A percentile compares a stretch with the other conserved stretches of the same genome.
Evolutionary conservation across 106 monocot species (phyloP).

Genomic region (Iris macrosiphon): DNA sequence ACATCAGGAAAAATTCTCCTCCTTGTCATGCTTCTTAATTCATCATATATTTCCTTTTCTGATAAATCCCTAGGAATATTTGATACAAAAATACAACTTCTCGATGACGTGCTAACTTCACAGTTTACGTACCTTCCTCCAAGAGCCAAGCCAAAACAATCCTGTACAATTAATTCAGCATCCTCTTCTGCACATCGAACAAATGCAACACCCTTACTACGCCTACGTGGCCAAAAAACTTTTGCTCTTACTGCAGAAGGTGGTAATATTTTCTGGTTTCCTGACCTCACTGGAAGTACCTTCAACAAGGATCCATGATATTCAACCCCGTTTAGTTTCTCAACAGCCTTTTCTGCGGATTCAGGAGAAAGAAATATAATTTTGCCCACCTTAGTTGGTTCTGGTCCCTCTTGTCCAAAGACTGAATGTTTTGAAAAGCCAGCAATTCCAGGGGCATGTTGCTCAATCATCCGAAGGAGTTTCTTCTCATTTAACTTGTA

Average conservation of each 20-base stretch:
- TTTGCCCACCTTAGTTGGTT: constrained; percentile 63
- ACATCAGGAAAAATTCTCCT: constrained; percentile 45
- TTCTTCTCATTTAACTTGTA: constrained; percentile 51
- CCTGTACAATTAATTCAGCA: constrained; percentile 37
- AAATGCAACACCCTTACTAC: constrained; percentile 74
- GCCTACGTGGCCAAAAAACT: constrained; percentile 74
- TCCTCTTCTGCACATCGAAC: constrained; percentile 43
- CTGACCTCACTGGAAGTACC: constrained; percentile 29
- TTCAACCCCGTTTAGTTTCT: constrained; percentile 42
- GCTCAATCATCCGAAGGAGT: constrained; percentile 47
- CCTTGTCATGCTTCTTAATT: constrained; percentile 29
- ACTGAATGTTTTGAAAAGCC: constrained; percentile 20
- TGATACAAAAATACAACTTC: constrained; percentile 43
- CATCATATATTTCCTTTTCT: constrained; percentile 59
- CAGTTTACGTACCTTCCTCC: constrained; percentile 37
- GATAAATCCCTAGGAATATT: constrained; percentile 54
- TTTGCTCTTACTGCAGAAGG: constrained; percentile 66
- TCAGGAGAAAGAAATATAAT: constrained; percentile 74
- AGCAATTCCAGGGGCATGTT: constrained; percentile 46
- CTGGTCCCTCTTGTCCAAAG: constrained; percentile 14
- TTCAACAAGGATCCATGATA: constrained; percentile 48
- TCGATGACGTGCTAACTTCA: constrained; percentile 32
- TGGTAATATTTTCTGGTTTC: constrained; percentile 16
- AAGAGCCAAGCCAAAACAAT: constrained; percentile 38
- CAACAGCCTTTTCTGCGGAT: constrained; percentile 51